These are phyloP conservation scores for Polytrichum commune DNA, from an alignment of 225 moss, liverwort and hornwort genomes.

Conservation along the genomic window DNA sequence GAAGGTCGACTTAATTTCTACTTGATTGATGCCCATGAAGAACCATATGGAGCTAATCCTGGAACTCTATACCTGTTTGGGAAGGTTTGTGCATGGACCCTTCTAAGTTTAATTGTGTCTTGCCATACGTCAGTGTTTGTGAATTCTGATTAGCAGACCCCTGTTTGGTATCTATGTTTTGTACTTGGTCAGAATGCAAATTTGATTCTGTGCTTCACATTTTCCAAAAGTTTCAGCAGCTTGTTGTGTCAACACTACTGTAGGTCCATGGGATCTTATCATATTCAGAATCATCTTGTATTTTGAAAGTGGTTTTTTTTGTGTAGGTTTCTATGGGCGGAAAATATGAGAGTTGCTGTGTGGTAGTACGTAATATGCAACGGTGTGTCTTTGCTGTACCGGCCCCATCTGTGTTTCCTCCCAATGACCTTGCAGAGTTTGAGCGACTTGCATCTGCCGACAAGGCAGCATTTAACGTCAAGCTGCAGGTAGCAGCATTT, in stretches of 20 bases:
- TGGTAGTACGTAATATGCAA: constrained; percentile 77
- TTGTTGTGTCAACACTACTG: no score
- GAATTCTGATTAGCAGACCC: background rate
- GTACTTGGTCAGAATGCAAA: background rate
- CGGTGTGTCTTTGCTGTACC: constrained; percentile 91
- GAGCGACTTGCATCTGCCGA: constrained; percentile 55
- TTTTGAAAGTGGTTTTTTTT: no score
- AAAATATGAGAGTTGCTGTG: constrained; percentile 81
- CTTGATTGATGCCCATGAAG: constrained; percentile 87
- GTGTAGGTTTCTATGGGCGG: constrained; percentile 58
- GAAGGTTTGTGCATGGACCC: constrained; percentile 43
- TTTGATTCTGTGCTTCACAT: background rate
- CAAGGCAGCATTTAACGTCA: constrained; percentile 40
- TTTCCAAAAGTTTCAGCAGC: no score
- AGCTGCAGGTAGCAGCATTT: constrained; percentile 62
- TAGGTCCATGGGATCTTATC: no score
- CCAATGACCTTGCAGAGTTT: constrained; percentile 52
- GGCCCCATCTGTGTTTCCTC: constrained; percentile 53
- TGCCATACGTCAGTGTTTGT: background rate
- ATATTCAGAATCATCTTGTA: no score
- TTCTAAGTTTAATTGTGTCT: no score
- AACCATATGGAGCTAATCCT: constrained; percentile 75
- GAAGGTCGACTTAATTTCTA: constrained; percentile 80
- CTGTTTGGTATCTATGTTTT: background rate
- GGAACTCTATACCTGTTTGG: constrained; percentile 89